phyloP scores from a whole-genome alignment of 441 rosid species.

The Theobroma grandiflorum region DNA sequence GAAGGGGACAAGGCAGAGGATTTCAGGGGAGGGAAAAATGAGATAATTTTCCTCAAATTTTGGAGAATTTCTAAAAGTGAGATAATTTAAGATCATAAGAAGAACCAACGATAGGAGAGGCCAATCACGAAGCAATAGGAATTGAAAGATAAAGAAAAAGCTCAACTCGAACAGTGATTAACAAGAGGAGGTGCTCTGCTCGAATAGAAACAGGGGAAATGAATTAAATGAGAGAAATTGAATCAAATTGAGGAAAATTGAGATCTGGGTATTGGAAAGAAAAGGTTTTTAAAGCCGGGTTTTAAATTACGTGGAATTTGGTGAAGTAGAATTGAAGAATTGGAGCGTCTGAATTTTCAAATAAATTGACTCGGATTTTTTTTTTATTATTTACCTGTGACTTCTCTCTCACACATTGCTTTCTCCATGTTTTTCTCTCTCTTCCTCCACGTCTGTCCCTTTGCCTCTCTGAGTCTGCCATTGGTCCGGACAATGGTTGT shows the following conservation, averaged over 20 bases:
- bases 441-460: constrained; percentile 22
- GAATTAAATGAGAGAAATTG: constrained; percentile 29
- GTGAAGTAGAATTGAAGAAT: constrained; percentile 36
- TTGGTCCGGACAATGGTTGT: constrained; percentile 35
- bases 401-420: constrained; percentile 18
- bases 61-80: constrained; percentile 29
- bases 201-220: constrained; percentile 28
- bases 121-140: constrained; percentile 7
- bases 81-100: constrained; percentile 8
- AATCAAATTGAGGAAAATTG: constrained; percentile 34
- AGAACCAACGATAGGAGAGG: constrained; percentile 2
- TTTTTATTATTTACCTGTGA: not conserved
- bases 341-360: constrained; percentile 40
- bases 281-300: constrained; percentile 43
- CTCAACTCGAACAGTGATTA: not conserved
- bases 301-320: constrained; percentile 39
- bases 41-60: constrained; percentile 29
- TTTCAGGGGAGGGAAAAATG: not conserved
- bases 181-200: constrained; percentile 13
- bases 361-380: constrained; percentile 28
- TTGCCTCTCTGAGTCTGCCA: not conserved
- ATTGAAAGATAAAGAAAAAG: not conserved
- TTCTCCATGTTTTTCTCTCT: constrained; percentile 22
- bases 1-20: constrained; percentile 12
- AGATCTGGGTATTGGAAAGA: constrained; percentile 55